These are phyloP conservation scores for Otatea glauca DNA, from an alignment of 176 grass and related monocot genomes.

Conservation along the genomic window DNA sequence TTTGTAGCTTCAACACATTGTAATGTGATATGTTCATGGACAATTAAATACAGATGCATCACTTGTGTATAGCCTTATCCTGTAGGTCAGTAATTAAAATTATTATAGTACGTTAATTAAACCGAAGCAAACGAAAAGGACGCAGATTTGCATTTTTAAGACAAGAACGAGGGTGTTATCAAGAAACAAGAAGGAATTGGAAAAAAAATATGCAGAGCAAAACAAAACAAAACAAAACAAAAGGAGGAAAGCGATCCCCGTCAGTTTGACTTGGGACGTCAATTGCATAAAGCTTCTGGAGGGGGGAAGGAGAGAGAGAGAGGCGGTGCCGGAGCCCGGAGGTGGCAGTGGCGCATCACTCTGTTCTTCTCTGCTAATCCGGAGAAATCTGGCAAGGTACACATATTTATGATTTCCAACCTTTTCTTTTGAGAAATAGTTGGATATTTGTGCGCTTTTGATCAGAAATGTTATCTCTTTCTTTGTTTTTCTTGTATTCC, in stretches of 20 bases:
- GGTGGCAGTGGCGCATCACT: constrained; percentile 14
- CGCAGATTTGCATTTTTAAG: constrained; percentile 3
- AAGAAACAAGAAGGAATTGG: not conserved
- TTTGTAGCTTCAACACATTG: not conserved
- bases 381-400: constrained; percentile 27
- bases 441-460: not conserved
- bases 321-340: not conserved
- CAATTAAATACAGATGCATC: constrained; percentile 9
- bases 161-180: not conserved
- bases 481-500: not conserved
- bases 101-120: constrained; percentile 29
- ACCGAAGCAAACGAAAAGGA: not conserved
- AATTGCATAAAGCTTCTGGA: constrained; percentile 43
- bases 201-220: not conserved
- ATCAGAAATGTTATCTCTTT: not conserved
- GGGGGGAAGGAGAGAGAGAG: not conserved
- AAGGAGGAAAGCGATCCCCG: constrained; percentile 11
- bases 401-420: not conserved
- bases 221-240: constrained; percentile 15
- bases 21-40: constrained; percentile 5
- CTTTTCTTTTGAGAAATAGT: not conserved
- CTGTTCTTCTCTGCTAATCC: constrained; percentile 18
- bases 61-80: not conserved
- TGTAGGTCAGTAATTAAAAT: not conserved
- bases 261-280: constrained; percentile 50